These are phyloP conservation scores for Lipomyces sp. DNA, from an alignment of 805 yeast genomes.

Conservation along the genomic window DNA sequence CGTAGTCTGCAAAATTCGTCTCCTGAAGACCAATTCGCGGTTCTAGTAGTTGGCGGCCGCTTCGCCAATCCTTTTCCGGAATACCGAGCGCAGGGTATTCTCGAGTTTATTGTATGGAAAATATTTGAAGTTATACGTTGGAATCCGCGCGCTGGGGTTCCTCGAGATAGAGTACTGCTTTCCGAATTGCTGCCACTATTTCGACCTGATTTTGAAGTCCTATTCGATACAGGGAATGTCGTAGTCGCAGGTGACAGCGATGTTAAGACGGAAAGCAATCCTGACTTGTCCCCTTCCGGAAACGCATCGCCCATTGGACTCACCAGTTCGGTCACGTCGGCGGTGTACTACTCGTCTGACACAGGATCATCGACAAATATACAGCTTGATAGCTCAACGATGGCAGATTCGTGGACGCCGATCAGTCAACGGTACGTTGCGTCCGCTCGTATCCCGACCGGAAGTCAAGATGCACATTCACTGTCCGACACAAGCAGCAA, in stretches of 20 bases:
- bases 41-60: conserved; percentile 57
- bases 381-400: conserved; percentile 23
- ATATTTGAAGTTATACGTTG: conserved; percentile 70
- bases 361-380: conserved; percentile 34
- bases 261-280: background rate
- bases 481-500: conserved; percentile 11
- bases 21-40: conserved; percentile 33
- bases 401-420: conserved; percentile 34
- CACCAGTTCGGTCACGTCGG: conserved; percentile 27
- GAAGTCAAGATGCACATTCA: background rate
- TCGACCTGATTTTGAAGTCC: conserved; percentile 59
- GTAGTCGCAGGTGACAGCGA: background rate
- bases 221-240: conserved; percentile 41
- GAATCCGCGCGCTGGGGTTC: conserved; percentile 63
- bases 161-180: conserved; percentile 53
- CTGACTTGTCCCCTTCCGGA: conserved; percentile 10
- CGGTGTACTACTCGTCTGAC: conserved; percentile 34
- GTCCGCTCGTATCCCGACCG: background rate
- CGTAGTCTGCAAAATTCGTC: conserved; percentile 18
- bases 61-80: conserved; percentile 91
- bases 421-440: conserved; percentile 8
- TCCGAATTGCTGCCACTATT: conserved; percentile 62
- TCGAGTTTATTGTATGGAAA: conserved; percentile 79
- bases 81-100: conserved; percentile 85
- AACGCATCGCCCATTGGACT: conserved; percentile 14